phyloP scores from a whole-genome alignment of 2,329 filamentous ascomycete species.

The Fusarium sp. region DNA sequence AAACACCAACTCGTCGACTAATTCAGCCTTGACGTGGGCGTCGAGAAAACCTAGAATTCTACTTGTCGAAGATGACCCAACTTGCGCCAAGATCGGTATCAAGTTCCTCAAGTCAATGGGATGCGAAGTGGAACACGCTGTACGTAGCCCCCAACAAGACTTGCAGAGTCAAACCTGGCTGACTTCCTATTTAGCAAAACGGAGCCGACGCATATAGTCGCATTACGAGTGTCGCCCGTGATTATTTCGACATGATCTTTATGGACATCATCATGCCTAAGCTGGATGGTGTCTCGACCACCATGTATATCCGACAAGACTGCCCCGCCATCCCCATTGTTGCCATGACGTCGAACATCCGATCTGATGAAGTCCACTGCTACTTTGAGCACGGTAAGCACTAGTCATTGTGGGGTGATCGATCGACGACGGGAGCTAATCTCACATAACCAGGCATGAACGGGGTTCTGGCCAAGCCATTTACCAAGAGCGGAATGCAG shows the following conservation, averaged over 20 bases:
- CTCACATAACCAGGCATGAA: slow-evolving; percentile 84
- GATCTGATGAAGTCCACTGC: slow-evolving; percentile 95
- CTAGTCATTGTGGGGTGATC: background rate
- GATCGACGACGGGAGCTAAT: slow-evolving; percentile 28
- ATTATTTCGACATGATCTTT: slow-evolving; percentile 77
- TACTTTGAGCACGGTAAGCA: slow-evolving; percentile 94
- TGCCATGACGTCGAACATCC: slow-evolving; percentile 98
- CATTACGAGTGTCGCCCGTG: slow-evolving; percentile 68
- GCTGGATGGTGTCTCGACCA: slow-evolving; percentile 94
- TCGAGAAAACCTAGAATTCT: slow-evolving; percentile 82
- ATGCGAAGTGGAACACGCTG: slow-evolving; percentile 77
- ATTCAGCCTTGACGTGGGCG: slow-evolving; percentile 68
- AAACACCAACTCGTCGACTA: slow-evolving; percentile 50
- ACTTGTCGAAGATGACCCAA: slow-evolving; percentile 87
- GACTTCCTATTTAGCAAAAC: slow-evolving; percentile 65
- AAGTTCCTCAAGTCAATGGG: slow-evolving; percentile 78
- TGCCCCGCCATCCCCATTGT: slow-evolving; percentile 88
- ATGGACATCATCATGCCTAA: slow-evolving; percentile 99
- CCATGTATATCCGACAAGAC: slow-evolving; percentile 91
- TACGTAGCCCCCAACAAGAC: slow-evolving; percentile 58
- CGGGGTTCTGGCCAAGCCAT: slow-evolving; percentile 96
- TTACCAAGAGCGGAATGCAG: slow-evolving; percentile 89
- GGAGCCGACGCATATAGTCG: slow-evolving; percentile 93
- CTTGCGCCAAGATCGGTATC: slow-evolving; percentile 76
- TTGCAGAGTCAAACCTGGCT: slow-evolving; percentile 13